phyloP scores from a whole-genome alignment of 352 stramenopile genomes.

The Phytophthora constricta region DNA sequence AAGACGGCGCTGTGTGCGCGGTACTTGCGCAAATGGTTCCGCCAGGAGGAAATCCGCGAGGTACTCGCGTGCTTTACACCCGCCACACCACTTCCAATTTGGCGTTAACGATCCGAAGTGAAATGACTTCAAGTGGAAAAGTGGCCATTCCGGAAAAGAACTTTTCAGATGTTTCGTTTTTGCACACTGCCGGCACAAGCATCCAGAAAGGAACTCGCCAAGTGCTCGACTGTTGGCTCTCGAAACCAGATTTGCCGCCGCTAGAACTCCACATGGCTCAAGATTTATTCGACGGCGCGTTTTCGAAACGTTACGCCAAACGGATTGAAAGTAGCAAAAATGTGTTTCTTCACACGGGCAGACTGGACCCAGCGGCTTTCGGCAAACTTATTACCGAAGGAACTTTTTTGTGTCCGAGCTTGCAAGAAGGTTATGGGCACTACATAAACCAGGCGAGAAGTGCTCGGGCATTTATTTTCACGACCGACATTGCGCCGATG shows the following conservation, averaged over 20 bases:
- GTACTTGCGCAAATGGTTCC: conserved; percentile 59
- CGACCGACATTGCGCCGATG: conserved; percentile 62
- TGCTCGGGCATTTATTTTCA: conserved; percentile 51
- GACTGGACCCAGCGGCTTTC: conserved; percentile 44
- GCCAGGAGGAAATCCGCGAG: conserved; percentile 62
- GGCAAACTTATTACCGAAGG: conserved; percentile 48
- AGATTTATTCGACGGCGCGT: conserved; percentile 37
- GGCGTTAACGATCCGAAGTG: conserved; percentile 30
- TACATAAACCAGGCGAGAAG: conserved; percentile 73
- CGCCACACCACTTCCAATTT: conserved; percentile 65
- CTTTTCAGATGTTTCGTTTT: conserved; percentile 45
- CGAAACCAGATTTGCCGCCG: conserved; percentile 36
- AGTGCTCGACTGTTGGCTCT: conserved; percentile 54
- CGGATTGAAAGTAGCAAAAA: conserved; percentile 36
- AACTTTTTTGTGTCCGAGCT: conserved; percentile 58
- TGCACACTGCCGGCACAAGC: conserved; percentile 56
- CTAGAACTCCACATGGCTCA: conserved; percentile 48
- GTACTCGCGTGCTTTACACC: conserved; percentile 61
- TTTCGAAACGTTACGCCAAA: conserved; percentile 30
- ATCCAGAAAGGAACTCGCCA: conserved; percentile 50
- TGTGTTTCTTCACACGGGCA: conserved; percentile 38
- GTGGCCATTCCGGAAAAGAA: conserved; percentile 37
- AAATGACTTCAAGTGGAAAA: conserved; percentile 22
- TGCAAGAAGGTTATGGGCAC: conserved; percentile 64
- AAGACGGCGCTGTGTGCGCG: conserved; percentile 54